phyloP scores from a whole-genome alignment of 768 basidiomycete genomes.

The Wakefieldia striispora region DNA sequence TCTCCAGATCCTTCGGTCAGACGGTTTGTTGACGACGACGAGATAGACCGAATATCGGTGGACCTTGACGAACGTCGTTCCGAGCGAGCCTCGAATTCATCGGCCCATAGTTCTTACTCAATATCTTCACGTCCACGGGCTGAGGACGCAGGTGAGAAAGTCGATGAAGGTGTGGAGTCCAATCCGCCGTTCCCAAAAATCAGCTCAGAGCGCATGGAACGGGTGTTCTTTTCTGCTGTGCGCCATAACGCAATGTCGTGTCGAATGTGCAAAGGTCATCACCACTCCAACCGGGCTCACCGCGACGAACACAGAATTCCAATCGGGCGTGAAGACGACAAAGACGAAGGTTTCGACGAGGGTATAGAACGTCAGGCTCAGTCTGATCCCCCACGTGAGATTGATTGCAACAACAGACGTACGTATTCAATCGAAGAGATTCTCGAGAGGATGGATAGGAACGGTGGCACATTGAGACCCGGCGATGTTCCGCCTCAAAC shows the following conservation, averaged over 20 bases:
- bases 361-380: constrained; percentile 2
- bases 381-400: constrained; percentile 1
- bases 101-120: constrained; percentile 15
- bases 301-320: constrained; percentile 24
- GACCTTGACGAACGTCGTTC: constrained; percentile 69
- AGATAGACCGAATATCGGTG: constrained; percentile 58
- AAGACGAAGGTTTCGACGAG: constrained; percentile 17
- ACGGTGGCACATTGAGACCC: constrained; percentile 21
- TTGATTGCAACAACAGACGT: constrained; percentile 5
- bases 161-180: constrained; percentile 29
- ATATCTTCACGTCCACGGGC: background rate
- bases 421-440: constrained; percentile 23
- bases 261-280: constrained; percentile 54
- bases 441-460: constrained; percentile 24
- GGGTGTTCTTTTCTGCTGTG: constrained; percentile 77
- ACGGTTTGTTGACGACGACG: constrained; percentile 54
- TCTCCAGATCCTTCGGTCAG: constrained; percentile 12
- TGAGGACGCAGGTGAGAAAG: constrained; percentile 2
- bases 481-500: constrained; percentile 78
- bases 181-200: constrained; percentile 76
- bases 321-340: constrained; percentile 1
- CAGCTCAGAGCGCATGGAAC: constrained; percentile 72
- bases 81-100: constrained; percentile 39
- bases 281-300: constrained; percentile 40
- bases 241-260: constrained; percentile 73